Evolutionary conservation across 768 basidiomycete species (phyloP).

Genomic region (Agrocybe chaxingu): DNA sequence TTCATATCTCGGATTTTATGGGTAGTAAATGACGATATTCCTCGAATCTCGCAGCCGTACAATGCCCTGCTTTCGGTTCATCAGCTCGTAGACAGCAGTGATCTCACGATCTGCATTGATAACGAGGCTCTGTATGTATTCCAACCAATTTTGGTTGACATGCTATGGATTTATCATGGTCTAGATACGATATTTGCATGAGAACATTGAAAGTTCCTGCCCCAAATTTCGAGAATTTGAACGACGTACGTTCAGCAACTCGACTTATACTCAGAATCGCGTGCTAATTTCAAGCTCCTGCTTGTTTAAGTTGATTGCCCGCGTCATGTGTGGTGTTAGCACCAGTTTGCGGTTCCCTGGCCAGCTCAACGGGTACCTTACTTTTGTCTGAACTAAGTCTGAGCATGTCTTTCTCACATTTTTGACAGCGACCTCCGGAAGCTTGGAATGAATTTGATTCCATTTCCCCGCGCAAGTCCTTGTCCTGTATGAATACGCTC

Average conservation of each 20-base stretch:
- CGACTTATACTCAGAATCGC: not conserved
- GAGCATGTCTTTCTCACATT: not conserved
- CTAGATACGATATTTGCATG: conserved; percentile 69
- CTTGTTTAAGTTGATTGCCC: conserved; percentile 59
- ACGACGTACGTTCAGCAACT: conserved; percentile 40
- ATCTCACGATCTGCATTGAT: conserved; percentile 81
- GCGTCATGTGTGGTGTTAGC: conserved; percentile 93
- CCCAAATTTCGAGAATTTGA: conserved; percentile 67
- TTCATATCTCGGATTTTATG: conserved; percentile 37
- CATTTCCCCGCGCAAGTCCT: conserved; percentile 83
- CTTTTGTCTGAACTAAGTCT: not conserved
- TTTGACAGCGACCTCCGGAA: conserved; percentile 73
- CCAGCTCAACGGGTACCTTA: conserved; percentile 77
- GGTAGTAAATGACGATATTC: conserved; percentile 37
- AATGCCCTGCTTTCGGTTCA: conserved; percentile 83
- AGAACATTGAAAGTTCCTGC: conserved; percentile 61
- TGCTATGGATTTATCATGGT: not conserved
- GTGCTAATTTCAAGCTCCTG: conserved; percentile 1
- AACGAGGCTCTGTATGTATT: conserved; percentile 76
- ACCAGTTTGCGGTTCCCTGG: conserved; percentile 93
- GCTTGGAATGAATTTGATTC: conserved; percentile 90
- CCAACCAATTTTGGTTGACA: not conserved
- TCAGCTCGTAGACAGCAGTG: conserved; percentile 86
- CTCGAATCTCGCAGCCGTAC: conserved; percentile 61
- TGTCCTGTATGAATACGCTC: not conserved